Evolutionary conservation across 2,329 filamentous ascomycete species (phyloP).

Genomic region (Penicillium verrucosum): DNA sequence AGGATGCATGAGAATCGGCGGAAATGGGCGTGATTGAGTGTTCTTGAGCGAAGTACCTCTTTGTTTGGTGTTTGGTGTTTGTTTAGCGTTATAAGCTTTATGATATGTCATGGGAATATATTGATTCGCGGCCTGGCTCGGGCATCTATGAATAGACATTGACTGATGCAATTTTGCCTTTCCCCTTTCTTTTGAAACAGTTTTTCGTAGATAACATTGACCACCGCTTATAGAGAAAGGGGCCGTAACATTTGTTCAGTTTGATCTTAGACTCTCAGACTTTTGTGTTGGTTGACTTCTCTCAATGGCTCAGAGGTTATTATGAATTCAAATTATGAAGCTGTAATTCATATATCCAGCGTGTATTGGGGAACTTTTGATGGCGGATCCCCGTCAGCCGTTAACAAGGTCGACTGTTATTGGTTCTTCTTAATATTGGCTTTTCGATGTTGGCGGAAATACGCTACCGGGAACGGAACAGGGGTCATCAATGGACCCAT

Average conservation of each 20-base stretch:
- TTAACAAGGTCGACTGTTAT: background rate
- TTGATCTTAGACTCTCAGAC: background rate
- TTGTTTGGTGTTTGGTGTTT: background rate
- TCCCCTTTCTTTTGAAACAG: no score
- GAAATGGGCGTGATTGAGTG: background rate
- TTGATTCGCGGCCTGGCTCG: background rate
- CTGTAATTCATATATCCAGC: no score
- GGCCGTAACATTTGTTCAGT: background rate
- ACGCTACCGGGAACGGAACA: background rate
- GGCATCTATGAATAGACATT: background rate
- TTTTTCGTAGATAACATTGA: background rate
- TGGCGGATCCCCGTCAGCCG: background rate
- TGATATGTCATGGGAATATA: background rate
- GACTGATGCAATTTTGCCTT: background rate
- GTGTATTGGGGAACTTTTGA: background rate
- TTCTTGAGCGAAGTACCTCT: background rate
- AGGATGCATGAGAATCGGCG: constrained; percentile 15
- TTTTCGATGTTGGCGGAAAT: background rate
- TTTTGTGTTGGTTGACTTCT: background rate
- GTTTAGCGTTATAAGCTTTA: background rate
- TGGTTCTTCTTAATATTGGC: background rate
- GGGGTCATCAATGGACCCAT: background rate
- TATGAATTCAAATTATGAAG: background rate
- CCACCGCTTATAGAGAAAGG: background rate
- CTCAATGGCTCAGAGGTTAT: background rate